These are phyloP conservation scores for Amanita subjunquillea DNA, from an alignment of 768 basidiomycete genomes.

Conservation along the genomic window DNA sequence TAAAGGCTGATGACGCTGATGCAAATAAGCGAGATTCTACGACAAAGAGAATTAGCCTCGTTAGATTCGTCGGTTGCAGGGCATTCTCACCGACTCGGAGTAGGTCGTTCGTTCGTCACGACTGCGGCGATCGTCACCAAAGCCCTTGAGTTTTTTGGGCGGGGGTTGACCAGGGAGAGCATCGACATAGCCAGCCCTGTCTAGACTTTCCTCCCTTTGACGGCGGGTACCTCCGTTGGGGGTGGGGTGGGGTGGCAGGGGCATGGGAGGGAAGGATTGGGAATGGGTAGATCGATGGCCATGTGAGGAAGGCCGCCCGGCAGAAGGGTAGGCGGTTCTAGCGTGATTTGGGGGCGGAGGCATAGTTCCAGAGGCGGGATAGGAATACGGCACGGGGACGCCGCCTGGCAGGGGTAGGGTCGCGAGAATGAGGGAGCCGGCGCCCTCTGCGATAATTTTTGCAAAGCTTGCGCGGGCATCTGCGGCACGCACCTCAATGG, in stretches of 20 bases:
- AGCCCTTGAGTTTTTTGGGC: conserved; percentile 33
- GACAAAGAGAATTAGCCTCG: background rate
- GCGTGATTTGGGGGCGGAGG: conserved; percentile 1
- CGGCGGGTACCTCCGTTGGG: conserved; percentile 20
- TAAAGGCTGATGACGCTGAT: conserved; percentile 7
- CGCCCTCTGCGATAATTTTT: conserved; percentile 32
- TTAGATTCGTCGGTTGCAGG: background rate
- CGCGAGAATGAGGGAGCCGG: conserved; percentile 30
- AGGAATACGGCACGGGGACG: background rate
- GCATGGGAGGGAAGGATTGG: conserved; percentile 1
- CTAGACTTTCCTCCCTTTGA: conserved; percentile 33
- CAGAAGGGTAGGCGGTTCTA: background rate
- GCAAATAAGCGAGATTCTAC: conserved; percentile 6
- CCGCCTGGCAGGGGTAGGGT: conserved; percentile 18
- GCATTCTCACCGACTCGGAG: conserved; percentile 19
- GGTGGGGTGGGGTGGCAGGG: conserved; percentile 6
- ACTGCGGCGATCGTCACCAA: conserved; percentile 22
- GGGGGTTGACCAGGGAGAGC: conserved; percentile 33
- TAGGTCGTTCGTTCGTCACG: conserved; percentile 16
- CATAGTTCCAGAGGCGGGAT: background rate
- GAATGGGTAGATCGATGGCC: conserved; percentile 4
- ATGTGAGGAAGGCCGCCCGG: background rate
- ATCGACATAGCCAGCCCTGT: conserved; percentile 15
- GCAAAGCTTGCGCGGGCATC: conserved; percentile 41
- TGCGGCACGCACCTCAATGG: conserved; percentile 31